Base-by-base conservation (phyloP, 2,329 filamentous ascomycete species). In the Botrytis aclada region DNA sequence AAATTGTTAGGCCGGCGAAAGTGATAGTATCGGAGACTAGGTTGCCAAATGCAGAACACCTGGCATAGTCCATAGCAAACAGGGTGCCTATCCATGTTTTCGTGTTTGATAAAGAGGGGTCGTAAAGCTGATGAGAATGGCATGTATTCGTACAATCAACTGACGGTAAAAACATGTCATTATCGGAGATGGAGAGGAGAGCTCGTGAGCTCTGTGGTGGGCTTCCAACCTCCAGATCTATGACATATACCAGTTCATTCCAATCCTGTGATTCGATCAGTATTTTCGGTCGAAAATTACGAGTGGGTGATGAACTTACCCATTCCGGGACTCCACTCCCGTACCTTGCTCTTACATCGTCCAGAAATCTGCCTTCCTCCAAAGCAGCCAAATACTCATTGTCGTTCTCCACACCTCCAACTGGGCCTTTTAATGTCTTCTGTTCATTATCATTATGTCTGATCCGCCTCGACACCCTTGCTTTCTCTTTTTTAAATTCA, bases 141-240 rank as follows among this genome's bases (percentile, higher is more conserved):
- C 41, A 72, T 72, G 70, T 66, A 12, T 41, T 66, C 14, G 29
- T 60, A 39, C 70, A 72, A 10, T 58, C 39, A 16, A 41, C 58
- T n/a, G 70, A 72, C 14, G 39, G 51, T n/a, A 72, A 14, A 9
- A 72, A 72, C 62, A 69, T 61, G 3, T 72, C 70, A 29, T 39
- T 67, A 16, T 72, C 63, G 8, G 70, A 72, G 18, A 72, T 67
- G 14, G 70, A 72, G 16, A 72, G 70, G 2, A 69, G 51, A 47
- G 51, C 64, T 32, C 70, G 37, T n/a, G 56, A 29, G 4, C 56
- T 47, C 58, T 75, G 74, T 7, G 72, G 61, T n/a, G 72, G 74
- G 32, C 69, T 75, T 18, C 74, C 74, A 25, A 74, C 41, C 16
- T 47, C 43, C 12, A 75, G n/a, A 34, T 73, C 41, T n/a, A 67